A percentile compares a stretch with the other conserved stretches of the same genome.
Evolutionary conservation across 1,284 basidiomycete genomes (phyloP).

Genomic region (Ustilago vetiveriae): DNA sequence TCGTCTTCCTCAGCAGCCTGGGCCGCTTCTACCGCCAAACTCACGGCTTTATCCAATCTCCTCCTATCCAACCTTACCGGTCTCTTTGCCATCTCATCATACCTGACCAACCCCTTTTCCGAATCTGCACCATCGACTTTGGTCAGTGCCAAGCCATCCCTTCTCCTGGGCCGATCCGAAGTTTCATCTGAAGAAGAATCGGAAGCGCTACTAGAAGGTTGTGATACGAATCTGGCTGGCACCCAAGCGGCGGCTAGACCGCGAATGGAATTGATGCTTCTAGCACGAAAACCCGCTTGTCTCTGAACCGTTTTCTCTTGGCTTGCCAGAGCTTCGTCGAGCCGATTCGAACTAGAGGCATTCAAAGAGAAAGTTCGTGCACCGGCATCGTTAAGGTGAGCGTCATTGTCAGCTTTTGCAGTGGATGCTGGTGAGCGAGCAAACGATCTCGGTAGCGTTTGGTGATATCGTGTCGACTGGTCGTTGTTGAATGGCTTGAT

Average conservation of each 20-base stretch:
- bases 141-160: constrained; percentile 11
- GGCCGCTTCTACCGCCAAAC: constrained; percentile 49
- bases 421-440: constrained; percentile 1
- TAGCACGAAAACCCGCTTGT: constrained; percentile 28
- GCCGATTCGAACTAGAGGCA: not conserved
- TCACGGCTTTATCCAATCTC: constrained; percentile 52
- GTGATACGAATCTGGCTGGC: constrained; percentile 28
- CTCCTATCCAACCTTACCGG: constrained; percentile 44
- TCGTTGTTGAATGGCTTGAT: constrained; percentile 4
- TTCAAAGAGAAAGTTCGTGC: constrained; percentile 17
- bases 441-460: constrained; percentile 23
- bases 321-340: constrained; percentile 15
- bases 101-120: not conserved
- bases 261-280: constrained; percentile 40
- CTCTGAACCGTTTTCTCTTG: constrained; percentile 22
- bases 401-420: not conserved
- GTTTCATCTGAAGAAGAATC: constrained; percentile 21
- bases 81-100: constrained; percentile 7
- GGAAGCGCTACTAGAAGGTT: constrained; percentile 11
- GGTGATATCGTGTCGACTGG: not conserved
- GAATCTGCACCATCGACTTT: not conserved
- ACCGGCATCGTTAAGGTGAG: not conserved
- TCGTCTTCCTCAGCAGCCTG: constrained; percentile 54
- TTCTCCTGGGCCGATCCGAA: not conserved
- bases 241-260: constrained; percentile 41